Evolutionary conservation across 306 rosid species (phyloP).

Genomic region (Quercus suber): DNA sequence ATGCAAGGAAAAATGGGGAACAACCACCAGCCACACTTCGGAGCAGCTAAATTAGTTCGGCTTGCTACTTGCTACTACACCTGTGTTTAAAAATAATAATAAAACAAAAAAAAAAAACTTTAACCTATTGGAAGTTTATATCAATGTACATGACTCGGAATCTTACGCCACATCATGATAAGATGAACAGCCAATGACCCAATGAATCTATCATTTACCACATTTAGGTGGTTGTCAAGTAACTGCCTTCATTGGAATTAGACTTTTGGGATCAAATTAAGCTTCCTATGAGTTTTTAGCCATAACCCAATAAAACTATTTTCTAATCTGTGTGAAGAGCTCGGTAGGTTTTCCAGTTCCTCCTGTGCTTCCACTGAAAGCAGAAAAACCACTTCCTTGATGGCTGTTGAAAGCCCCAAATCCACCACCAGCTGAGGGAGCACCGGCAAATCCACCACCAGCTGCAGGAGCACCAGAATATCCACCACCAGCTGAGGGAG

Average conservation of each 20-base stretch:
- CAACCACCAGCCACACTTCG: no score
- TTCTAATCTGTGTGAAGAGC: conserved; percentile 87
- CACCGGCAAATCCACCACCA: conserved; percentile 57
- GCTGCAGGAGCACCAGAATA: neutral
- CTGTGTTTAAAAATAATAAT: no score
- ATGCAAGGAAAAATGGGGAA: no score
- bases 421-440: conserved; percentile 44
- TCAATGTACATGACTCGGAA: neutral
- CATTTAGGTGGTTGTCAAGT: neutral
- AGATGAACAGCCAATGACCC: neutral
- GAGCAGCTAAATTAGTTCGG: no score
- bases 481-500: conserved; percentile 16
- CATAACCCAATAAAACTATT: conserved; percentile 28
- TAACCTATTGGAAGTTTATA: neutral
- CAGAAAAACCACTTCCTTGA: conserved; percentile 65
- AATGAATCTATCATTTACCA: neutral
- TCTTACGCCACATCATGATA: neutral
- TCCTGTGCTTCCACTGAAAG: conserved; percentile 40
- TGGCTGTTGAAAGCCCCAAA: conserved; percentile 64
- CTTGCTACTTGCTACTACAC: no score
- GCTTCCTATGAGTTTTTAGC: neutral
- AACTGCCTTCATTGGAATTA: neutral
- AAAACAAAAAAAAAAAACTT: no score
- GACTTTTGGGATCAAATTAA: neutral
- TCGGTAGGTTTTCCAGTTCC: conserved; percentile 64